A percentile compares a stretch with the other conserved stretches of the same genome.
These are phyloP conservation scores for Nothopassalora personata DNA, from an alignment of 2,329 filamentous ascomycete species.

Conservation along the genomic window DNA sequence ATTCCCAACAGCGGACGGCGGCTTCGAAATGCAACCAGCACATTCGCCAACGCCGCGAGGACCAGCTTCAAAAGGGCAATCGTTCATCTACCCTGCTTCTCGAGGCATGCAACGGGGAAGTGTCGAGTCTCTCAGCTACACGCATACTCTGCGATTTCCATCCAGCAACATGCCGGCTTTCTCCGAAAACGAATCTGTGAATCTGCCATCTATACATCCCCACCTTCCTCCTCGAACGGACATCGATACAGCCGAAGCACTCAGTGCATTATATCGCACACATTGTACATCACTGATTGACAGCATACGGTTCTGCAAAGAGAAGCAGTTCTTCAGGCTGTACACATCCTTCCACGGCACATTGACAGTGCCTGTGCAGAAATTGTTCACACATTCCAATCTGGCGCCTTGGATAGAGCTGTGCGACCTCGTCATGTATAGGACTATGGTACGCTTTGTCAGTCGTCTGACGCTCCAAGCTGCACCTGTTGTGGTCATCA, in stretches of 20 bases:
- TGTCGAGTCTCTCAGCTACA: constrained; percentile 50
- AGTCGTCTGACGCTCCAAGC: constrained; percentile 86
- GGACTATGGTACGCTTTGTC: constrained; percentile 92
- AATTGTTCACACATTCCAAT: constrained; percentile 74
- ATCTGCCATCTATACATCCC: constrained; percentile 76
- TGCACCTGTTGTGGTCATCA: constrained; percentile 78
- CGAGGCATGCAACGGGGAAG: constrained; percentile 38
- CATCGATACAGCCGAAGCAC: constrained; percentile 74
- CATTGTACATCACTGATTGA: constrained; percentile 95
- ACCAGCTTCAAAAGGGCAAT: constrained; percentile 39
- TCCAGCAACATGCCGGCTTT: constrained; percentile 52
- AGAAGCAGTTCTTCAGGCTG: constrained; percentile 92
- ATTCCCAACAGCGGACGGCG: constrained; percentile 37
- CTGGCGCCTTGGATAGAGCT: constrained; percentile 91
- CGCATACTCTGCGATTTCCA: constrained; percentile 59
- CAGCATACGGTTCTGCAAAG: constrained; percentile 90
- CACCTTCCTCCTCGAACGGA: constrained; percentile 81
- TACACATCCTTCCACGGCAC: constrained; percentile 95
- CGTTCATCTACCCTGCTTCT: constrained; percentile 44
- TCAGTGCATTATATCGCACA: constrained; percentile 83
- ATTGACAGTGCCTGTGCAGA: constrained; percentile 92
- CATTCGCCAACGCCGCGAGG: constrained; percentile 30
- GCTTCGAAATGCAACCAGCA: constrained; percentile 28
- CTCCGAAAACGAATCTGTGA: constrained; percentile 63
- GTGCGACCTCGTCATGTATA: constrained; percentile 92